Evolutionary conservation across 1,139 yeast genomes (phyloP).

Genomic region (Saccharomyces hybrid): DNA sequence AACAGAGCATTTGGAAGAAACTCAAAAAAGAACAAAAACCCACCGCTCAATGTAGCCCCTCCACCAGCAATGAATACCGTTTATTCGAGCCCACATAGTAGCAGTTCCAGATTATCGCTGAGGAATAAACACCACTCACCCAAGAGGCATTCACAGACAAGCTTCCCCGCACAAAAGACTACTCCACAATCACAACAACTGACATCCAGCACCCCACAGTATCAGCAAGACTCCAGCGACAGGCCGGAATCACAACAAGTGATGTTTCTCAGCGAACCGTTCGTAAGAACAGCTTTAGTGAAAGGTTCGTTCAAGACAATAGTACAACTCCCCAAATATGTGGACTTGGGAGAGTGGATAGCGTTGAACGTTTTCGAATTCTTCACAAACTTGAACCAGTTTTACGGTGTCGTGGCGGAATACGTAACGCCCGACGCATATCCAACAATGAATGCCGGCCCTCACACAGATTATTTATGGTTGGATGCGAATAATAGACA

Average conservation of each 20-base stretch:
- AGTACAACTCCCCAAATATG: conserved; percentile 90
- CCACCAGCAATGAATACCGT: conserved; percentile 18
- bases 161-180: conserved; percentile 8
- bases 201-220: conserved; percentile 5
- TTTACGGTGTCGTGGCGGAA: conserved; percentile 82
- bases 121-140: conserved; percentile 33
- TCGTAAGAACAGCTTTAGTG: conserved; percentile 86
- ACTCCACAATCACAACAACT: conserved; percentile 8
- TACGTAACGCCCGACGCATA: conserved; percentile 82
- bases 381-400: conserved; percentile 76
- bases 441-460: conserved; percentile 96
- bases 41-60: background rate
- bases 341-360: conserved; percentile 91
- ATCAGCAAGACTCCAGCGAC: conserved; percentile 40
- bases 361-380: conserved; percentile 89
- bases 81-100: conserved; percentile 30
- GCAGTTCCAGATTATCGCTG: conserved; percentile 34
- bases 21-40: conserved; percentile 34
- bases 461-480: conserved; percentile 87
- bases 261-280: conserved; percentile 79
- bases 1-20: conserved; percentile 36
- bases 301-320: conserved; percentile 97
- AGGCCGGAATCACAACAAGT: conserved; percentile 24
- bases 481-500: conserved; percentile 71
- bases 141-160: conserved; percentile 16